Evolutionary conservation across 345 rosid species (phyloP).

Genomic region (Angophora floribunda): DNA sequence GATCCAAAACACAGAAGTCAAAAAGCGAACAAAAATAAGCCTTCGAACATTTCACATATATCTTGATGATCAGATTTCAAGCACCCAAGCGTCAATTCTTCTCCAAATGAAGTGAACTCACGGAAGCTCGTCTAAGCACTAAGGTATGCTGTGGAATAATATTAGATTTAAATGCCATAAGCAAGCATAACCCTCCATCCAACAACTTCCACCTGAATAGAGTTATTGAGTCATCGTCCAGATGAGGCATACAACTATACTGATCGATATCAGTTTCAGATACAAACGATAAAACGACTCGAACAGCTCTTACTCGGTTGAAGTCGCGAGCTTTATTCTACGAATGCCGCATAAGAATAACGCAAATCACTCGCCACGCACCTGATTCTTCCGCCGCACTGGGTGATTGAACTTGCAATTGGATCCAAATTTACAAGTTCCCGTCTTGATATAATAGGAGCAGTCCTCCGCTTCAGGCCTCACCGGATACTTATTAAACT

Average conservation of each 20-base stretch:
- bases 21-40: neutral
- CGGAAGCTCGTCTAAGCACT: neutral
- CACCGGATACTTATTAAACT: conserved; percentile 42
- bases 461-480: conserved; percentile 88
- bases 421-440: conserved; percentile 76
- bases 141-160: neutral
- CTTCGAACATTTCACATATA: neutral
- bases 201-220: neutral
- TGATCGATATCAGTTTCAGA: neutral
- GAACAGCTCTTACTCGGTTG: neutral
- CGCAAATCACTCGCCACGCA: neutral
- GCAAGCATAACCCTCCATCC: neutral
- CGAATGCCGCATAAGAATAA: neutral
- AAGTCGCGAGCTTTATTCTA: neutral
- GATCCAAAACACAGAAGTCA: neutral
- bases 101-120: neutral
- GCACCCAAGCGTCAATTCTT: neutral
- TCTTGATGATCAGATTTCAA: neutral
- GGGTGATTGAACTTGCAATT: conserved; percentile 95
- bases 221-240: neutral
- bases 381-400: conserved; percentile 43
- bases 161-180: neutral
- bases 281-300: neutral
- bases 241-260: neutral
- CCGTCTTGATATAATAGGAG: conserved; percentile 66